Conservation (phyloP, 2,329 filamentous ascomycete species). For the Macrophomina phaseolina region DNA sequence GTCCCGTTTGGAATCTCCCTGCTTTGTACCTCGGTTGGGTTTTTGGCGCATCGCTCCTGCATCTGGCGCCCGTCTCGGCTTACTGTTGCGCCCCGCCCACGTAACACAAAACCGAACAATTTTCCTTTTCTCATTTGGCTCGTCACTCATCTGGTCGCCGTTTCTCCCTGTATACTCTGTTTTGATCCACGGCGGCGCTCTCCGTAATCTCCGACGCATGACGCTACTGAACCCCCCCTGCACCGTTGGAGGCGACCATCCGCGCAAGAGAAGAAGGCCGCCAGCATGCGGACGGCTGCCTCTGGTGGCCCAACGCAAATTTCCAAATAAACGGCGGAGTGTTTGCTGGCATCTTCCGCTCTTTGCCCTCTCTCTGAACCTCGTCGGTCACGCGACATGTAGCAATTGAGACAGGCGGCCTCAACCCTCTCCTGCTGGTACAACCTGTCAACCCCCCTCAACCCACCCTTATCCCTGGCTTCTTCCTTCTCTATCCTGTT, state of each 20-base stretch:
- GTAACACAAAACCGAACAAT: background rate
- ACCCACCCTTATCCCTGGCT: no score
- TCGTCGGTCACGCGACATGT: background rate
- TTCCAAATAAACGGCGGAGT: background rate
- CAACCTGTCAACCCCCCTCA: background rate
- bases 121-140: background rate
- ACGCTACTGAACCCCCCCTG: background rate
- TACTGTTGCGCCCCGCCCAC: slow-evolving; percentile 1
- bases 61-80: background rate
- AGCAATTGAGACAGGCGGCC: background rate
- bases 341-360: background rate
- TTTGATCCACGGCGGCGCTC: background rate
- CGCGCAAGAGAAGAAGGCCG: background rate
- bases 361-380: background rate
- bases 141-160: background rate
- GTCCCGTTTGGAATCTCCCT: slow-evolving; percentile 14
- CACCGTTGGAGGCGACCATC: background rate
- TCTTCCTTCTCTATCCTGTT: no score
- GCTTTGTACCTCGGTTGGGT: background rate
- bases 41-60: slow-evolving; percentile 10
- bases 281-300: background rate
- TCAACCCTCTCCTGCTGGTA: no score
- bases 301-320: background rate
- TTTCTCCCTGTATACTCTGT: background rate
- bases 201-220: background rate